Evolutionary conservation across 83 land plant genomes (phyloP), one percentile per base, ranked within the genome.

Genomic region (Diphasiastrum complanatum): DNA sequence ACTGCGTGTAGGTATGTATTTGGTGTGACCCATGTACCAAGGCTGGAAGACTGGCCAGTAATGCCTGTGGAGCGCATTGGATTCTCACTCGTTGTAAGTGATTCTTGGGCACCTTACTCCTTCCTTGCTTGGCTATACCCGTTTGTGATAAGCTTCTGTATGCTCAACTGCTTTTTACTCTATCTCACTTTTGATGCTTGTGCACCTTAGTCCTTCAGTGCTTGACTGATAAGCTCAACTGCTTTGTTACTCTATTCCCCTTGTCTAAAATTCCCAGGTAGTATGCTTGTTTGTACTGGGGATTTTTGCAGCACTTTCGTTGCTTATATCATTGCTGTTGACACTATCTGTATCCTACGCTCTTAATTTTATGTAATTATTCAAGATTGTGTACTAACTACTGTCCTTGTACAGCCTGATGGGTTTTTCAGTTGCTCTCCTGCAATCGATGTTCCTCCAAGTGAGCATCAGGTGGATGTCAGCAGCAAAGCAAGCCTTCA

Each of bases 31-130:
- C 99, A 93, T 60, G 71, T 93, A 28, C 99, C 99, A 53, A 74
- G 99, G 22, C 66, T 93, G 77, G 99, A 93, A 65, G 99, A 93
- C 64, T 93, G 99, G 99, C 99, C 99, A 43, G 99, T 93, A 45
- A 93, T 93, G 99, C 99, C 99, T 4, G 99, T 93, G 47, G 99
- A 93, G n/a, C 83, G 72, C 55, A 78, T 89, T 64, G 99, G 99
- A 29, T 93, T 93, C 61, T 79, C 80, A 73, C 82, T 93, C 16
- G 65, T 71, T 88, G 99, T 93, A 43, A 8, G 34, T 0, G 27
- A 1, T 50, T 51, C 16, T 23, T 65, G 20, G 20, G 5, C 19
- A 14, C 60, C 0, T 32, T 14, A 35, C 16, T 35, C 28, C 31
- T 26, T 64, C 22, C 26, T 51, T 50, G 1, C 25, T 12, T 51